Percentiles rank a stretch among this genome's conserved stretches.
These are phyloP conservation scores for Chamaecyparis obtusa DNA, from an alignment of 75 land plant species.

Conservation along the genomic window DNA sequence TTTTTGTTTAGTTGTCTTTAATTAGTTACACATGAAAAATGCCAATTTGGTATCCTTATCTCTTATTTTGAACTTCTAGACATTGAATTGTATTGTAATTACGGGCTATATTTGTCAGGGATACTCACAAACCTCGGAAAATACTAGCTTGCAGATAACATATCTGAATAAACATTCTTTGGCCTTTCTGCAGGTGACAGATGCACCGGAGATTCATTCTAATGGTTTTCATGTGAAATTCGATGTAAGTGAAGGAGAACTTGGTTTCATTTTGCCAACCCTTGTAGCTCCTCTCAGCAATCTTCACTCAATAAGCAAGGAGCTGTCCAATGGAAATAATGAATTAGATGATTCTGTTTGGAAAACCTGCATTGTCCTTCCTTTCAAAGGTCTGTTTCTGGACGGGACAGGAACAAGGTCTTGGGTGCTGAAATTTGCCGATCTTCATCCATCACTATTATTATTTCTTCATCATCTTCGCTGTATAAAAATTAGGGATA, in stretches of 20 bases:
- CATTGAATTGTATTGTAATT: background rate
- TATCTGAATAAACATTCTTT: background rate
- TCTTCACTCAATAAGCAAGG: slow-evolving; percentile 17
- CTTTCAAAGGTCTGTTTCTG: slow-evolving; percentile 48
- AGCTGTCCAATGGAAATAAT: slow-evolving; percentile 25
- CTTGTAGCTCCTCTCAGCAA: slow-evolving; percentile 42
- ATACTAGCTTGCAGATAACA: background rate
- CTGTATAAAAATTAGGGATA: slow-evolving; percentile 66
- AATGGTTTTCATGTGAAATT: slow-evolving; percentile 98
- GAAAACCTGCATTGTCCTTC: slow-evolving; percentile 92
- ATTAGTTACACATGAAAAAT: background rate
- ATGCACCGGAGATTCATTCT: slow-evolving; percentile 95
- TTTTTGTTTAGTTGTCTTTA: background rate
- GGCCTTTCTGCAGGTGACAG: slow-evolving; percentile 60
- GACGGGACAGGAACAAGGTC: slow-evolving; percentile 43
- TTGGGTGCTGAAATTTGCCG: slow-evolving; percentile 63
- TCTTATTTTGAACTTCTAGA: background rate
- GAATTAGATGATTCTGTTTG: slow-evolving; percentile 27
- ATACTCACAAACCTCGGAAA: background rate
- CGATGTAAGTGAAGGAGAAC: slow-evolving; percentile 82
- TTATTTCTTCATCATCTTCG: slow-evolving; percentile 79
- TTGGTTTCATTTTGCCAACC: slow-evolving; percentile 95
- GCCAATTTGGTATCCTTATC: background rate
- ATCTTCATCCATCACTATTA: slow-evolving; percentile 87
- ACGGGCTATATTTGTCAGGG: background rate